Evolutionary conservation across 1,284 basidiomycete genomes (phyloP).

Genomic region (Cystobasidiaceae sp.): DNA sequence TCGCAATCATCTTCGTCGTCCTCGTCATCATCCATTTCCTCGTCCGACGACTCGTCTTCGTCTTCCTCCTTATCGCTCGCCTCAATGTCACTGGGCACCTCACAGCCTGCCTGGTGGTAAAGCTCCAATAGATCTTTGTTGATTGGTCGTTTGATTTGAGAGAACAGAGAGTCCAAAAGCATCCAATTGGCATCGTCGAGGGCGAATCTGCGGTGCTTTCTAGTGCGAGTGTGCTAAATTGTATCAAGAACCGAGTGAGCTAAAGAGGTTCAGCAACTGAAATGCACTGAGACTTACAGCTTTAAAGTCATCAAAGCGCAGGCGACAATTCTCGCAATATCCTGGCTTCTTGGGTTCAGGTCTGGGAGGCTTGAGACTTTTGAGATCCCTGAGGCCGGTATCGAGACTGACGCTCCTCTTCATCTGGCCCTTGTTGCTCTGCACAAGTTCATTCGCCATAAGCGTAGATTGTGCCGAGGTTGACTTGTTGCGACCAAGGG

Average conservation of each 20-base stretch:
- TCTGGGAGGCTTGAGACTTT: conserved; percentile 24
- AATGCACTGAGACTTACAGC: conserved; percentile 54
- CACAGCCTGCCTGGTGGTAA: conserved; percentile 13
- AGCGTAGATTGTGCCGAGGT: background rate
- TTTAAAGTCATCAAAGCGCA: conserved; percentile 84
- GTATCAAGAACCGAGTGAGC: background rate
- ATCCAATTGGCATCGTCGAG: conserved; percentile 71
- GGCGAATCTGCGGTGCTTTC: conserved; percentile 82
- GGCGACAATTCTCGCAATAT: conserved; percentile 94
- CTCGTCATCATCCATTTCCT: conserved; percentile 42
- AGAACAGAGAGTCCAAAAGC: conserved; percentile 72
- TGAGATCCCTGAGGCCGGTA: conserved; percentile 42
- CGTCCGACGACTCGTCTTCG: conserved; percentile 33
- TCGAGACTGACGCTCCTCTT: conserved; percentile 40
- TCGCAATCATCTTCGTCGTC: conserved; percentile 10
- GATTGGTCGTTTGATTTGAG: conserved; percentile 64
- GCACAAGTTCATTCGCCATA: background rate
- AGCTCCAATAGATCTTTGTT: conserved; percentile 37
- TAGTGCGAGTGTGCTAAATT: conserved; percentile 66
- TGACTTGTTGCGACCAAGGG: conserved; percentile 7
- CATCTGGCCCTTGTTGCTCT: background rate
- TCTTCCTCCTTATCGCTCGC: conserved; percentile 39
- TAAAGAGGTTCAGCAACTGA: background rate
- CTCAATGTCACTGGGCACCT: conserved; percentile 32
- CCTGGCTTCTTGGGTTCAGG: conserved; percentile 80